Percentiles rank a stretch among this genome's conserved stretches.
Evolutionary conservation across 345 rosid genomes (phyloP).

Genomic region (Eucalyptus curtisii): DNA sequence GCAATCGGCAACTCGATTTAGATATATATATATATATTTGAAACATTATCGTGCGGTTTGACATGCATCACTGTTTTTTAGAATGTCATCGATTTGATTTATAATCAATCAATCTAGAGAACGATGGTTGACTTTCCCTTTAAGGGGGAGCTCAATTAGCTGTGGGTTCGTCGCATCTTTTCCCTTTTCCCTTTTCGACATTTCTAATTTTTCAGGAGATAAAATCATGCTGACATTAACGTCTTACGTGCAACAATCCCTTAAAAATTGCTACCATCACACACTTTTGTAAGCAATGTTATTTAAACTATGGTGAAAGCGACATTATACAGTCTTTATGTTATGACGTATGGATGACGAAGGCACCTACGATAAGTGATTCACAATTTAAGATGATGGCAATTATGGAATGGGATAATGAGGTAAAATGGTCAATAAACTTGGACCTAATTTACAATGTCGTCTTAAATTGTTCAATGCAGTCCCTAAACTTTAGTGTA

Average conservation of each 20-base stretch:
- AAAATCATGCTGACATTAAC: background rate
- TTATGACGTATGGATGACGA: background rate
- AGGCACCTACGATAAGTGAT: background rate
- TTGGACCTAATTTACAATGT: background rate
- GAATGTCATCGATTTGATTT: background rate
- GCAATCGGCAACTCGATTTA: background rate
- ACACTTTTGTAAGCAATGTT: background rate
- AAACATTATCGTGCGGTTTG: background rate
- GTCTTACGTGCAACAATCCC: background rate
- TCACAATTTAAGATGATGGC: background rate
- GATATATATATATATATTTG: background rate
- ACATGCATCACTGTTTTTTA: background rate
- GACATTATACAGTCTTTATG: background rate
- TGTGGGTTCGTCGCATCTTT: background rate
- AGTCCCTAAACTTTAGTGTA: background rate
- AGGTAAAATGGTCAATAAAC: background rate
- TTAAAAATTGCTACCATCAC: background rate
- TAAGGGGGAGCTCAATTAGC: background rate
- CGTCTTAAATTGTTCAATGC: no score
- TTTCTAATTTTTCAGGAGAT: background rate
- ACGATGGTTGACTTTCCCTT: no score
- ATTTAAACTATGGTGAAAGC: background rate
- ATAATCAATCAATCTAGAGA: no score
- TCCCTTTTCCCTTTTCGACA: background rate
- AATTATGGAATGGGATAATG: background rate